Conservation (phyloP, 202 grass and related monocot species). For the Digitaria exilis region DNA sequence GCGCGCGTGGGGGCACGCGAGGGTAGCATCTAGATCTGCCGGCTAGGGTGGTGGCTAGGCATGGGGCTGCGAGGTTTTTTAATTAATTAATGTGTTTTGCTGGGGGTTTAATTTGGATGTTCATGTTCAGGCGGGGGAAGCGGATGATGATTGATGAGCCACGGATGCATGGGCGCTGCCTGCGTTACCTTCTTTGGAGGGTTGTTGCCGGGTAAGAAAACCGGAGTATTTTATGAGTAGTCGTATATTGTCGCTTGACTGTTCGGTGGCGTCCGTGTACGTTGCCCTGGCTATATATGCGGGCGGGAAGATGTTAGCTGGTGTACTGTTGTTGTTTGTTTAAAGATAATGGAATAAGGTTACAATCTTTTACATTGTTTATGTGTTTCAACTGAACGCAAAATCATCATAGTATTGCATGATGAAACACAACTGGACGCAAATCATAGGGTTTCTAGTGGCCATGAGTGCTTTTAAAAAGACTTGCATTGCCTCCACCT, state of each 20-base stretch:
- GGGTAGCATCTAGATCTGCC: constrained; percentile 59
- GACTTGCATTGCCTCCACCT: too few relatives aligned
- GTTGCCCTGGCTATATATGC: too few relatives aligned
- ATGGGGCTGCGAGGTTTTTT: neutral
- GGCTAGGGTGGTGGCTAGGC: constrained; percentile 29
- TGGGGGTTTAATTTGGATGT: neutral
- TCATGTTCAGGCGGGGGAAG: neutral
- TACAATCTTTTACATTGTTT: too few relatives aligned
- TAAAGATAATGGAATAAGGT: too few relatives aligned
- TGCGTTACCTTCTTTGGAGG: constrained; percentile 2
- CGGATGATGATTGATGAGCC: neutral
- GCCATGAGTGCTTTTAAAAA: too few relatives aligned
- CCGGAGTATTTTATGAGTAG: neutral
- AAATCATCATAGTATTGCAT: too few relatives aligned
- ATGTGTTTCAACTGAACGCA: too few relatives aligned
- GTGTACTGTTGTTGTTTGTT: neutral
- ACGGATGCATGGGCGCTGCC: neutral
- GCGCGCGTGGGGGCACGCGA: constrained; percentile 32
- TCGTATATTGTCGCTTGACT: neutral
- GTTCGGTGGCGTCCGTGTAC: too few relatives aligned
- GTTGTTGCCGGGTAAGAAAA: neutral
- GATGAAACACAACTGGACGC: too few relatives aligned
- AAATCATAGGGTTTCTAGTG: too few relatives aligned
- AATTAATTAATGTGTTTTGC: neutral
- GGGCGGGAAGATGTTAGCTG: neutral